Conservation (phyloP, 768 basidiomycete species). For the Gloeopeniophorella convolvens region DNA sequence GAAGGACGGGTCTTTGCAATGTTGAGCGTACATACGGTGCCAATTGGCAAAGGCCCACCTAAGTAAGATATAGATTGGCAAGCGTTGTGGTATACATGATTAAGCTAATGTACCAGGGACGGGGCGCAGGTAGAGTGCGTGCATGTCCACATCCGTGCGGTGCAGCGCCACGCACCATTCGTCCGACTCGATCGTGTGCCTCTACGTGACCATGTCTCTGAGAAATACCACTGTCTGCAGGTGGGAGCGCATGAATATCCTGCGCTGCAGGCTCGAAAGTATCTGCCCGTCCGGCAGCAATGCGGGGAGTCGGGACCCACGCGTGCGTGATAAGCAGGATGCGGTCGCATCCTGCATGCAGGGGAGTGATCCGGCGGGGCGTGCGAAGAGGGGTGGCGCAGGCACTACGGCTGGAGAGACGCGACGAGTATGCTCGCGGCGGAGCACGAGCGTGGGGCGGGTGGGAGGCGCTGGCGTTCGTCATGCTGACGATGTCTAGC, state of each 20-base stretch:
- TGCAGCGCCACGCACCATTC: constrained; percentile 73
- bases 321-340: constrained; percentile 83
- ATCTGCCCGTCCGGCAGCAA: constrained; percentile 63
- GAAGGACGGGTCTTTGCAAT: too few species aligned
- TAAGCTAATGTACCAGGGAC: too few species aligned
- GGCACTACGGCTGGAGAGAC: too few species aligned
- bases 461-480: too few species aligned
- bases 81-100: too few species aligned
- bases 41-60: too few species aligned
- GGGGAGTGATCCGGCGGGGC: not conserved
- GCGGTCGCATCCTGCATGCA: constrained; percentile 41
- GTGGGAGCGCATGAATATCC: constrained; percentile 73
- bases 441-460: constrained; percentile 52
- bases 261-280: constrained; percentile 59
- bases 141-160: too few species aligned
- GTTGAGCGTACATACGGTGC: too few species aligned
- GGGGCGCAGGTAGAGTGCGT: too few species aligned
- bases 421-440: too few species aligned
- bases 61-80: too few species aligned
- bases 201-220: constrained; percentile 91
- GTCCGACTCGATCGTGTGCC: constrained; percentile 55
- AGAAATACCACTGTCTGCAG: constrained; percentile 76
- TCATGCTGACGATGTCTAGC: too few species aligned
- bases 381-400: not conserved
- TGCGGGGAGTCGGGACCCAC: constrained; percentile 61